Base-by-base conservation (phyloP, 805 yeast species). In the Lachancea sp. region DNA sequence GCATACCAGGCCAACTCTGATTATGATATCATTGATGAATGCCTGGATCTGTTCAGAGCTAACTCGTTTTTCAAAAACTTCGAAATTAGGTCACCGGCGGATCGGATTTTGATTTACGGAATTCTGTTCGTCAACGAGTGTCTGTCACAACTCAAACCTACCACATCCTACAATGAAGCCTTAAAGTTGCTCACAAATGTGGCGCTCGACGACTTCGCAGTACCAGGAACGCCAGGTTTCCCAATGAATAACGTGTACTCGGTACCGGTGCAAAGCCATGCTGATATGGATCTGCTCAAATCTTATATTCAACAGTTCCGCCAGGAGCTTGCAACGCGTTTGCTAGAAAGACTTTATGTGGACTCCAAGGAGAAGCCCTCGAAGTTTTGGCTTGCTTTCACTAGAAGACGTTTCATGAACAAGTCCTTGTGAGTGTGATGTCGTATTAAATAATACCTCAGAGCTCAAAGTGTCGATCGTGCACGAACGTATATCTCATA, bases 31-130 rank as follows among this genome's bases (percentile, higher is more conserved):
- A 76, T 86, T 46, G 99, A 93, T 64, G 99, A 93, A 65, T 75
- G 81, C 22, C 69, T 93, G 44, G 98, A 93, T 66, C 73, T 93
- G 45, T 93, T 93, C 68, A 75, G 99, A 54, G 96, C 97, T 56
- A 93, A 93, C 66, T 85, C 96, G 11, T 91, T 93, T 68, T 93
- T 93, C 77, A 85, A 86, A 63, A 93, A 93, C 72, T 93, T 93
- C 64, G 99, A 93, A 69, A 90, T 93, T 70, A 88, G 88, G 65
- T 96, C 96, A 11, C 85, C 95, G 18, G 84, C 96, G 3, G 99
- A 93, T 64, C 76, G 99, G 54, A 77, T 91, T 10, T 72, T 93
- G 48, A 90, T 95, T 56, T 93, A 93, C 64, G 99, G 99, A 17
- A 93, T 93, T 44, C 70, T 93, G 48, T 93, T 78, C 63, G 79